Base-by-base conservation (phyloP, 108 stramenopile species). In the Cafeteria roenbergensis region DNA sequence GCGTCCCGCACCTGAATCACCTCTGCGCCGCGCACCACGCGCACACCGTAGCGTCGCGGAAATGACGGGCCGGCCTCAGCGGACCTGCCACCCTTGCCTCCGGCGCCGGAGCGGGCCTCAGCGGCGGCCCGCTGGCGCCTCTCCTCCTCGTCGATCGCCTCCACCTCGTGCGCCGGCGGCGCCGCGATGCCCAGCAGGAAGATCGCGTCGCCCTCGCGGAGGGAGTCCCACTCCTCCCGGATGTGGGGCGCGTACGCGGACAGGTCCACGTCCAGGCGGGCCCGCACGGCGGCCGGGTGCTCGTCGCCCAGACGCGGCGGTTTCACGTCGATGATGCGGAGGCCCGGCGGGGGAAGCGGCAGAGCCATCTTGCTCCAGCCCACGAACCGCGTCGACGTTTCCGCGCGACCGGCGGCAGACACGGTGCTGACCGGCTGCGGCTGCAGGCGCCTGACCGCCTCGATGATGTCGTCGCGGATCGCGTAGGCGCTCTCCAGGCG, bases 401-500 rank as follows among this genome's bases (percentile, higher is more conserved):
- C 32, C 33, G 64, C 24, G 50, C 1, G 14, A 22, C 59, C 57
- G 26, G 9, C 21, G 8, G 17, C 57, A 14, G 24, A 58, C n/a
- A 63, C 22, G 26, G 38, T n/a, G 32, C 8, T 57, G 56, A 14
- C 50, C 35, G 63, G 32, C 53, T 71, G n/a, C 0, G 78, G 79
- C 51, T 63, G 51, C 73, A 76, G 52, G 82, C 91, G 81, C 48
- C 78, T 77, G 26, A 96, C 73, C 0, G 88, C 89, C 70, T 92
- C 85, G 6, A 89, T 83, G 52, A 96, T 64, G 68, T 94, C 94
- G 1, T 75, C 76, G 34, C 94, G 78, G 62, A 96, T 92, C 66
- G 90, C 91, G 63, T 92, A 91, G 0, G 94, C 90, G 50, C 78
- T 83, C 74, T 93, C 92, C 22, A 93, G 65, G 26, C 88, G 83